These are phyloP conservation scores for Fraxinus velutina DNA, from an alignment of 305 asterid genomes.

Conservation along the genomic window DNA sequence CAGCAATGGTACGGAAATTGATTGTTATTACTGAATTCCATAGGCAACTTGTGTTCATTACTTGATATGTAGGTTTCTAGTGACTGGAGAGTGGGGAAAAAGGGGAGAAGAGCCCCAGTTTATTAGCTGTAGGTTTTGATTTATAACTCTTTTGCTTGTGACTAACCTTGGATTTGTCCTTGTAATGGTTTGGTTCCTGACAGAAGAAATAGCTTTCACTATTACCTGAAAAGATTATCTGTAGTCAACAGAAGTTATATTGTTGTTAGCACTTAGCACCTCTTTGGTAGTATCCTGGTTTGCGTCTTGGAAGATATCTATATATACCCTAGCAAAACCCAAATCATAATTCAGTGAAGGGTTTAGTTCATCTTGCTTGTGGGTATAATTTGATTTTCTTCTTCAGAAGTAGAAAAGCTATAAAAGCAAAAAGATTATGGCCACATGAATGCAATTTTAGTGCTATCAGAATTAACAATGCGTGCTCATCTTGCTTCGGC, in stretches of 20 bases:
- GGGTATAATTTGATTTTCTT: neutral
- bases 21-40: neutral
- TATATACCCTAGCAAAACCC: neutral
- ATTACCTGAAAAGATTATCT: neutral
- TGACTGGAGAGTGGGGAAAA: neutral
- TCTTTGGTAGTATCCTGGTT: neutral
- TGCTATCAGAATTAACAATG: neutral
- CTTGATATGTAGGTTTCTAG: neutral
- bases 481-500: neutral
- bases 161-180: neutral
- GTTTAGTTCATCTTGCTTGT: neutral
- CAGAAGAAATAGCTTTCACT: neutral
- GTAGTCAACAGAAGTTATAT: neutral
- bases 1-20: slow-evolving; percentile 51
- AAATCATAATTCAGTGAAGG: neutral
- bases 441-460: neutral
- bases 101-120: neutral
- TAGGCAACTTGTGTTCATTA: neutral
- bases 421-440: neutral
- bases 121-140: neutral
- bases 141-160: neutral
- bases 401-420: neutral
- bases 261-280: neutral
- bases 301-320: neutral
- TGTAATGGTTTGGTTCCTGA: neutral